Percentiles rank a stretch among this genome's conserved stretches.
phyloP scores from a whole-genome alignment of 2,329 filamentous ascomycete species.

The Exophiala alcalophila region DNA sequence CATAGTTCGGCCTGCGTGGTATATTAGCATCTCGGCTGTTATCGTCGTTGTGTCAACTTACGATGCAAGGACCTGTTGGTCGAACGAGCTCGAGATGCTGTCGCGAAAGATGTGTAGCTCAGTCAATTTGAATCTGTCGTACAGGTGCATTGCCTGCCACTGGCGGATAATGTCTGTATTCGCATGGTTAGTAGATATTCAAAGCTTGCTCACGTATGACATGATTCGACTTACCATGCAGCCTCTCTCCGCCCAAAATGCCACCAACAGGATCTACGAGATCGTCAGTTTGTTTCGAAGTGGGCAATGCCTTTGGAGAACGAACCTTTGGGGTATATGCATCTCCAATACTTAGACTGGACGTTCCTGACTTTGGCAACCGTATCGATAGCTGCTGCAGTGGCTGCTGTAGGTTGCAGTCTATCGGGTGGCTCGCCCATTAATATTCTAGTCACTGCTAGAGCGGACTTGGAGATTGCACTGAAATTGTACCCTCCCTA shows the following conservation, averaged over 20 bases:
- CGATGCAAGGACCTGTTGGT: constrained; percentile 82
- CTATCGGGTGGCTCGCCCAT: constrained; percentile 89
- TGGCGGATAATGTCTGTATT: constrained; percentile 70
- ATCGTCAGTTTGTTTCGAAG: neutral
- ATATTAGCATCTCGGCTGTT: too few relatives aligned
- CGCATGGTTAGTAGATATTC: too few relatives aligned
- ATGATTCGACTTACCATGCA: constrained; percentile 55
- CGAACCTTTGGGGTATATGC: constrained; percentile 66
- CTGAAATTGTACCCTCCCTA: constrained; percentile 86
- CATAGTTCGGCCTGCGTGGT: constrained; percentile 58
- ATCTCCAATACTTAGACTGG: constrained; percentile 76
- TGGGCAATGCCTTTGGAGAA: neutral
- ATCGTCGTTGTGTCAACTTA: constrained; percentile 35
- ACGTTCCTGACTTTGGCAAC: constrained; percentile 57
- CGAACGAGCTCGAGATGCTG: constrained; percentile 69
- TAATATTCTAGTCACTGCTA: constrained; percentile 84
- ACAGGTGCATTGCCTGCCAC: constrained; percentile 70
- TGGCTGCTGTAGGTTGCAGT: constrained; percentile 48
- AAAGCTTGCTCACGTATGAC: neutral
- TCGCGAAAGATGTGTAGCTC: constrained; percentile 76
- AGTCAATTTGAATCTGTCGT: constrained; percentile 72
- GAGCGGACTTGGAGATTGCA: constrained; percentile 87
- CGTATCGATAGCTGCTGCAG: constrained; percentile 53
- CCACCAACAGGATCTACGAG: constrained; percentile 47
- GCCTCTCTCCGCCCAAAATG: constrained; percentile 56